Evolutionary conservation across 768 basidiomycete genomes (phyloP).

Genomic region (Mrakia hoshinonis): DNA sequence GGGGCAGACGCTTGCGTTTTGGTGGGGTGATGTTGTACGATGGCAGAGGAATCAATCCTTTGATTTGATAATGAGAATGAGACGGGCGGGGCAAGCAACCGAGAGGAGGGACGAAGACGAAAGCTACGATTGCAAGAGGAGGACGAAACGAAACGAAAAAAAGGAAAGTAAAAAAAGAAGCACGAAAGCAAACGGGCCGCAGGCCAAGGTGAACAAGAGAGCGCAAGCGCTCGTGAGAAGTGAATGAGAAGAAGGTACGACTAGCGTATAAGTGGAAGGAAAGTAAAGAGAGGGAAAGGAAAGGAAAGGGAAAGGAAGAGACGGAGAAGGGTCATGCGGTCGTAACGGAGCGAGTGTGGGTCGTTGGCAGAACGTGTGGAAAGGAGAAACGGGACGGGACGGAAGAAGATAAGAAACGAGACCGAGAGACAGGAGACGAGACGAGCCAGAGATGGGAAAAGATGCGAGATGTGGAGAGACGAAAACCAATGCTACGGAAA

Average conservation of each 20-base stretch:
- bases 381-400: not conserved
- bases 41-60: too few relatives aligned
- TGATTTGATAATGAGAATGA: too few relatives aligned
- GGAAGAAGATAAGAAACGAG: not conserved
- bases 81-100: too few relatives aligned
- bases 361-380: too few relatives aligned
- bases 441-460: not conserved
- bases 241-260: not conserved
- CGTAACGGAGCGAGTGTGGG: too few relatives aligned
- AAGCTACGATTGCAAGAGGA: too few relatives aligned
- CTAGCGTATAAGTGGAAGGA: not conserved
- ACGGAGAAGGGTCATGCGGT: too few relatives aligned
- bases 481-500: too few relatives aligned
- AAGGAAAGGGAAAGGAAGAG: not conserved
- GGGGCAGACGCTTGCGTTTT: too few relatives aligned
- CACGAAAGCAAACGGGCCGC: not conserved
- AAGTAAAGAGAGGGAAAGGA: not conserved
- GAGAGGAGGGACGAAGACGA: too few relatives aligned
- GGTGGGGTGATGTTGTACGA: too few relatives aligned
- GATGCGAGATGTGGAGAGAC: not conserved
- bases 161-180: constrained; percentile 13
- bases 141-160: too few relatives aligned
- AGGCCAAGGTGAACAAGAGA: not conserved
- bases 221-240: not conserved
- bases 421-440: not conserved